Base-by-base conservation (phyloP, 306 rosid species). In the Trichosanthes cucumerina region DNA sequence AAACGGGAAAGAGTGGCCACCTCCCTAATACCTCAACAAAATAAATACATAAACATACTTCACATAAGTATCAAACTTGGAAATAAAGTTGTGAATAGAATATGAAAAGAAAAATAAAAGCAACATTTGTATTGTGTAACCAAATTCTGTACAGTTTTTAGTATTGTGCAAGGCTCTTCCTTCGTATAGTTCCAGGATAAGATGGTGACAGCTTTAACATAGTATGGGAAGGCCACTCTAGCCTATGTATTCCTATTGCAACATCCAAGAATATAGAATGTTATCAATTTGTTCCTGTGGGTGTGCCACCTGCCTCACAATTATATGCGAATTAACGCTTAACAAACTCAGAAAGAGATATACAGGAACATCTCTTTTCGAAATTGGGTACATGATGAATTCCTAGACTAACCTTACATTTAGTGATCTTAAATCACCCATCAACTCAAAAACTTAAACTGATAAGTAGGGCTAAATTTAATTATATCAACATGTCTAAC, bases 1-100 rank as follows among this genome's bases (percentile, higher is more conserved):
- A 94, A 83, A 79, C 98, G 98, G 59, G 98, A 89, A 83, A 94
- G 98, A 54, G 98, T 94, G 26, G 98, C 97, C 28, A 94, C 98
- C 85, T 94, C 98, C 90, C 98, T 92, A 80, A 73, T 82, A 86
- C 88, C 81, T 46, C 88, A 14, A 82, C 78, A 88, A 78, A 78
- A 66, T 77, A 80, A 24, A 47, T 9, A 70, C 68, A 63, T 14
- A 70, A 82, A 80, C 54, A 84, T 72, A 79, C 63, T 81, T 81
- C 56, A 57, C 75, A 73, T 80, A 47, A 33, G 46, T 38, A 14
- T 54, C 79, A 80, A 57, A 59, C 56, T 13, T 2, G 41, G 10
- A 47, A 46, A 26, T 7, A 14, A 71, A 76, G 43, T 49, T 79
- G 21, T 34, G 80, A 38, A 43, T 81, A 47, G 19, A 79, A 26